A percentile compares a stretch with the other conserved stretches of the same genome.
Conservation (phyloP, 78 protist genomes). For the Dictyostelium intermedium region DNA sequence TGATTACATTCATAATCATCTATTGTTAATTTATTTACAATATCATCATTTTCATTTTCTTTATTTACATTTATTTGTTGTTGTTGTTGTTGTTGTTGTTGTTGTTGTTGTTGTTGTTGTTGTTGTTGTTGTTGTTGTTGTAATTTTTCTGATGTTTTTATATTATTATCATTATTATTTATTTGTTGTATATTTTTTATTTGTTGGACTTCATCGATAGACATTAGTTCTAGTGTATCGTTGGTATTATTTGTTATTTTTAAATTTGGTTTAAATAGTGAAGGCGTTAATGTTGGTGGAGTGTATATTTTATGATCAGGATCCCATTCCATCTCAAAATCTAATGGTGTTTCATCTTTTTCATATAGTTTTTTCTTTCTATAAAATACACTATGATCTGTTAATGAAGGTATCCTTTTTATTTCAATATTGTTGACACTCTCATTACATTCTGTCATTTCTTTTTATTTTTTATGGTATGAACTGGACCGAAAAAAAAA, state of each 20-base stretch:
- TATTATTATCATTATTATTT: background rate
- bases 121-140: no score
- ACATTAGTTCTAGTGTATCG: background rate
- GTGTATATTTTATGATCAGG: background rate
- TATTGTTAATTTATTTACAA: background rate
- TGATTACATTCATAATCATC: background rate
- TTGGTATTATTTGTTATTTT: no score
- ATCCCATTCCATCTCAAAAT: conserved; percentile 15
- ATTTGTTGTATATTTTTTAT: background rate
- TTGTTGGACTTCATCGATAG: background rate
- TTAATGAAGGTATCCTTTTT: background rate
- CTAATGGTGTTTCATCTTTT: background rate
- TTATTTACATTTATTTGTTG: background rate
- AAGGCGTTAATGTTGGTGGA: background rate
- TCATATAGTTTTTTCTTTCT: background rate
- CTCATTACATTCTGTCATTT: background rate
- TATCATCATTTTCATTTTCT: background rate
- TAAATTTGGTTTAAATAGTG: background rate
- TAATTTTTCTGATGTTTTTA: no score
- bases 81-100: background rate
- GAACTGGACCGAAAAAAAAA: background rate
- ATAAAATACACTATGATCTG: background rate
- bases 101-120: background rate
- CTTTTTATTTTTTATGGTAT: no score
- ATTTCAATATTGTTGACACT: background rate